Evolutionary conservation across 306 rosid species (phyloP).

Genomic region (Cyamopsis tetragonoloba): DNA sequence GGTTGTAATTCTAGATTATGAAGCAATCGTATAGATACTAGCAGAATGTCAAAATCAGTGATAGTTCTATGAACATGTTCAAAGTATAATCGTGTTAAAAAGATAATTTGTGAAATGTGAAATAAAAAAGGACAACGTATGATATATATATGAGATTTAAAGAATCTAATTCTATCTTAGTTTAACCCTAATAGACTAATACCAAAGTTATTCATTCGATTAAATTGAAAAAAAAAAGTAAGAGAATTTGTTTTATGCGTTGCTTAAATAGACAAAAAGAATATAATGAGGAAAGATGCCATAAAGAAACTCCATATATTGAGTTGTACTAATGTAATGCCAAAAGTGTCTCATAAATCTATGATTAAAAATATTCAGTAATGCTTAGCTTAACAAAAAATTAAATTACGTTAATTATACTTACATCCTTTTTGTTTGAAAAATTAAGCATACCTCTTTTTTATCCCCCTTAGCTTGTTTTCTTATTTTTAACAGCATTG

Average conservation of each 20-base stretch:
- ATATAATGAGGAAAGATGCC: constrained; percentile 35
- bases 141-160: constrained; percentile 24
- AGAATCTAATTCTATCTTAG: constrained; percentile 40
- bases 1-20: constrained; percentile 7
- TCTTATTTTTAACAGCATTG: no score
- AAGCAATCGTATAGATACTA: background rate
- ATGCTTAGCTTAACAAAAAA: constrained; percentile 16
- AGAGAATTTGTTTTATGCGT: constrained; percentile 27
- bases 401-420: no score
- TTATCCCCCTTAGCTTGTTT: no score
- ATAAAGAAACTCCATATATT: constrained; percentile 19
- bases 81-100: constrained; percentile 14
- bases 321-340: constrained; percentile 20
- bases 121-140: background rate
- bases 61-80: background rate
- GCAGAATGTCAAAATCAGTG: background rate
- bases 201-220: constrained; percentile 19
- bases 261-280: constrained; percentile 24
- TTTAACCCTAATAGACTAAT: constrained; percentile 27
- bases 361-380: background rate
- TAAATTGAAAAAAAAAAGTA: constrained; percentile 11
- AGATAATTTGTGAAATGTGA: constrained; percentile 2
- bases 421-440: no score
- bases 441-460: no score
- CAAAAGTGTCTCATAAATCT: constrained; percentile 24